Percentiles rank a stretch among this genome's conserved stretches.
Evolutionary conservation across 768 basidiomycete species (phyloP).

Genomic region (Auricularia cornea): DNA sequence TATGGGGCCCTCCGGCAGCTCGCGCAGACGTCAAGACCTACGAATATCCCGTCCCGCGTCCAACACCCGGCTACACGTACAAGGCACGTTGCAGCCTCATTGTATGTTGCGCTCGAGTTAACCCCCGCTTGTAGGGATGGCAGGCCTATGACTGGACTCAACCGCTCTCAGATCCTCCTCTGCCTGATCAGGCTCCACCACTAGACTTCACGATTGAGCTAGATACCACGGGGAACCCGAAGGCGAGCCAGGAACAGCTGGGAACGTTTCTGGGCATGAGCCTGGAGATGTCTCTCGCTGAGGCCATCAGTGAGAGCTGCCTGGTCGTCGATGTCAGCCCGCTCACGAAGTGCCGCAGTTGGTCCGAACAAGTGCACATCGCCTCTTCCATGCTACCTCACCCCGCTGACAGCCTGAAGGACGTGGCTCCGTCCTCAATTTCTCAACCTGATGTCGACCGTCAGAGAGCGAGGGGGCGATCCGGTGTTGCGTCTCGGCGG

Average conservation of each 20-base stretch:
- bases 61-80: neutral
- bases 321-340: too few species aligned
- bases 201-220: slow-evolving; percentile 39
- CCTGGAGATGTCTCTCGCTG: slow-evolving; percentile 65
- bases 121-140: neutral
- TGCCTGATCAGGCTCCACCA: slow-evolving; percentile 37
- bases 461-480: slow-evolving; percentile 53
- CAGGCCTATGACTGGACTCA: slow-evolving; percentile 39
- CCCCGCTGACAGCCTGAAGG: neutral
- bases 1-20: too few species aligned
- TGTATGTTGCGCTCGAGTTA: neutral
- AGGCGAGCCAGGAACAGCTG: neutral
- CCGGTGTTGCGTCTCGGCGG: slow-evolving; percentile 69
- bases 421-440: slow-evolving; percentile 48
- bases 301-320: slow-evolving; percentile 57
- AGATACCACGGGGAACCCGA: neutral
- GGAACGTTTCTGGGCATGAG: slow-evolving; percentile 58
- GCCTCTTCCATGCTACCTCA: neutral
- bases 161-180: slow-evolving; percentile 38
- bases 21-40: neutral
- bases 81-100: neutral
- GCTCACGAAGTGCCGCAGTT: too few species aligned
- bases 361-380: slow-evolving; percentile 39
- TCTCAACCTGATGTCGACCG: slow-evolving; percentile 70
- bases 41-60: neutral